These are phyloP conservation scores for Pichia paraexigua DNA, from an alignment of 805 yeast genomes.

Conservation along the genomic window DNA sequence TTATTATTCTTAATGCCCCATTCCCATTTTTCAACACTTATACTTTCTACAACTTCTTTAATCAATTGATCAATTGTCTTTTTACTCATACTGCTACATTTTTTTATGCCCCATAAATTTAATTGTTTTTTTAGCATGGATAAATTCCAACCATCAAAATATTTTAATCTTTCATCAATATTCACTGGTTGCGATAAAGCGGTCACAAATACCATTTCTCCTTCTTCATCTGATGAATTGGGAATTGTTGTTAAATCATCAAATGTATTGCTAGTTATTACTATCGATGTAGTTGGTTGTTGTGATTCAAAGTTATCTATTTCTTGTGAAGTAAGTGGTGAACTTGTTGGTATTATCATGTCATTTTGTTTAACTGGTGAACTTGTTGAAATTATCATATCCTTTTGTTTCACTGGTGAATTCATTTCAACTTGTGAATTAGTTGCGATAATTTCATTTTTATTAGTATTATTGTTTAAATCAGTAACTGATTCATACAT, in stretches of 20 bases:
- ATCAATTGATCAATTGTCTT: constrained; percentile 5
- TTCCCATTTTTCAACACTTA: constrained; percentile 3
- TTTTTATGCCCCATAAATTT: constrained; percentile 33
- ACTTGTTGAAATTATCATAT: constrained; percentile 7
- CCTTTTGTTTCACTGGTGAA: not conserved
- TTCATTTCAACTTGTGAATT: not conserved
- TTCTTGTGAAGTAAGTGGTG: constrained; percentile 10
- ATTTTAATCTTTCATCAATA: constrained; percentile 8
- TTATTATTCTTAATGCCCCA: constrained; percentile 1
- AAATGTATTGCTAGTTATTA: not conserved
- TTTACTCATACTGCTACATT: constrained; percentile 15
- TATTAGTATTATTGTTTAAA: not conserved
- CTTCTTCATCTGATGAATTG: not conserved
- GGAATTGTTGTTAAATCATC: not conserved
- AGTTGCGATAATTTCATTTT: not conserved
- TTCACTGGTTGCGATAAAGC: not conserved
- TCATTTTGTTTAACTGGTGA: not conserved
- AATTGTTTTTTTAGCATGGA: constrained; percentile 18
- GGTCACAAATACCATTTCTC: not conserved
- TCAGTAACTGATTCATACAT: not conserved
- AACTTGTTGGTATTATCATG: constrained; percentile 7
- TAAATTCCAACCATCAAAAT: constrained; percentile 7
- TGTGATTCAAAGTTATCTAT: constrained; percentile 16
- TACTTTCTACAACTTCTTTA: constrained; percentile 16
- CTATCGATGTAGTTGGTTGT: not conserved